Conservation (phyloP, 805 yeast genomes). For the Zygosaccharomyces rouxii region DNA sequence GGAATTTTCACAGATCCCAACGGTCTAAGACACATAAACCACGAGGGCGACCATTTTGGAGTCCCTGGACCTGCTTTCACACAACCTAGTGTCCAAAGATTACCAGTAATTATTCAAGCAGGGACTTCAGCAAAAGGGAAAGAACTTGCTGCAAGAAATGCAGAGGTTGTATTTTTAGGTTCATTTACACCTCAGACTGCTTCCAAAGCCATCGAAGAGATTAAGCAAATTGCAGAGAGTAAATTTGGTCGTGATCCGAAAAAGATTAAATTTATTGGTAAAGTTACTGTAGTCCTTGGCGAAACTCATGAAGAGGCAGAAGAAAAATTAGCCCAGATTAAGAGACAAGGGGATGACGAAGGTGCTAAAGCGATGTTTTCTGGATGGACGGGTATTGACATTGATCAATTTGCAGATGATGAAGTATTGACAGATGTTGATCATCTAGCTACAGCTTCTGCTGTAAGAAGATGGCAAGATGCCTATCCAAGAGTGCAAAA, state of each 20-base stretch:
- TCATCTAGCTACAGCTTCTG: constrained; percentile 32
- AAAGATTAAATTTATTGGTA: constrained; percentile 37
- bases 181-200: constrained; percentile 34
- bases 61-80: constrained; percentile 44
- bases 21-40: constrained; percentile 40
- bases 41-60: constrained; percentile 39
- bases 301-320: constrained; percentile 41
- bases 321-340: constrained; percentile 35
- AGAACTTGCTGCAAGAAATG: constrained; percentile 42
- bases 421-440: constrained; percentile 36
- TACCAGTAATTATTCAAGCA: constrained; percentile 44
- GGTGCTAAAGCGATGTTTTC: constrained; percentile 44
- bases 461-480: constrained; percentile 29
- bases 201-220: constrained; percentile 30
- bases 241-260: constrained; percentile 37
- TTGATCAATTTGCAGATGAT: constrained; percentile 37
- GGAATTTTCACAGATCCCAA: constrained; percentile 40
- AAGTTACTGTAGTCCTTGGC: constrained; percentile 38
- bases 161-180: constrained; percentile 40
- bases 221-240: constrained; percentile 34
- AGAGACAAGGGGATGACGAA: constrained; percentile 36
- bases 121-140: constrained; percentile 42
- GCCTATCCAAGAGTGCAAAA: constrained; percentile 19
- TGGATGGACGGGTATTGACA: constrained; percentile 45
- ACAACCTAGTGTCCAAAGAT: constrained; percentile 42